Evolutionary conservation across 768 basidiomycete genomes (phyloP).

Genomic region (Trametes cubensis): DNA sequence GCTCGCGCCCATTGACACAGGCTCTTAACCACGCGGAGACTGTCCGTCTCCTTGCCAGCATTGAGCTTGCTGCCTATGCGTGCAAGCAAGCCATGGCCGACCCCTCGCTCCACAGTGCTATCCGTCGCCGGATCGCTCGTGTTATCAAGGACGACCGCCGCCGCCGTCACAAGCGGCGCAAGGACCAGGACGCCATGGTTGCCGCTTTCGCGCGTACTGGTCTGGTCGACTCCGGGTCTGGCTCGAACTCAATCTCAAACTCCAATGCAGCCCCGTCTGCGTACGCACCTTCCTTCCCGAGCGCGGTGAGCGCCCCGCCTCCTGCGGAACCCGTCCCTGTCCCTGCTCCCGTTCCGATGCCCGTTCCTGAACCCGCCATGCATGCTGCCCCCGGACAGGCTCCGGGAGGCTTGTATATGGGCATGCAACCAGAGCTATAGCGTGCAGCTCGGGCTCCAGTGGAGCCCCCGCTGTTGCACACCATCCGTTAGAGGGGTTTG

Average conservation of each 20-base stretch:
- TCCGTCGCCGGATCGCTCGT: conserved; percentile 72
- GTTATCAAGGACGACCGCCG: conserved; percentile 86
- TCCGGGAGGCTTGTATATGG: conserved; percentile 3
- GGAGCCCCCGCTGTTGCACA: not conserved
- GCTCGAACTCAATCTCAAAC: not conserved
- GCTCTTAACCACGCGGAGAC: conserved; percentile 85
- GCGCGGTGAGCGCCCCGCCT: conserved; percentile 13
- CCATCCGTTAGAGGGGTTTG: conserved; percentile 12
- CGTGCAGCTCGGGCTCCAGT: not conserved
- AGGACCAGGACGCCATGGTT: conserved; percentile 82
- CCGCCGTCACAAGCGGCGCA: conserved; percentile 77
- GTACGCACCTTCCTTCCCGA: conserved; percentile 13
- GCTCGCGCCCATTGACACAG: conserved; percentile 39
- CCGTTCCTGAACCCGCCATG: conserved; percentile 18
- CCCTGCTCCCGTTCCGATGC: conserved; percentile 21
- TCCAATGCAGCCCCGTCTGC: conserved; percentile 1
- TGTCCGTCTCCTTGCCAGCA: conserved; percentile 76
- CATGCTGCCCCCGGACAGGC: conserved; percentile 1
- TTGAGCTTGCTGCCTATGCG: conserved; percentile 82
- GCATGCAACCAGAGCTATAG: conserved; percentile 15
- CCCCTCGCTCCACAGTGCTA: conserved; percentile 64
- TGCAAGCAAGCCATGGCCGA: conserved; percentile 70
- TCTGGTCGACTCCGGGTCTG: conserved; percentile 33
- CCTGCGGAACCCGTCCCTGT: conserved; percentile 20
- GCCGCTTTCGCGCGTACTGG: conserved; percentile 70